These are phyloP conservation scores for Hansenula sp. DNA, from an alignment of 1,139 yeast species.

Conservation along the genomic window DNA sequence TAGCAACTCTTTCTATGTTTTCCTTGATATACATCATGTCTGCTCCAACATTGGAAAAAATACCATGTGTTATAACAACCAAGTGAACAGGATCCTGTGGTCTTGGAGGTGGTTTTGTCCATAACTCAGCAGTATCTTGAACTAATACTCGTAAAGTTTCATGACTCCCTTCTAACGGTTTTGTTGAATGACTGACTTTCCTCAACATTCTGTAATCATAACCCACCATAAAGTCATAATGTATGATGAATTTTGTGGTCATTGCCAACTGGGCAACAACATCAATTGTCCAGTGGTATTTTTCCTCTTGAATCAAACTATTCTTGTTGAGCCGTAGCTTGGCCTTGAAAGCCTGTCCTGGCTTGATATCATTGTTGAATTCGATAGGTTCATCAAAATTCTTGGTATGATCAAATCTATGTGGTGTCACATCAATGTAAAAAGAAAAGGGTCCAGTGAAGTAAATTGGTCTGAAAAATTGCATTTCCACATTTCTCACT, in stretches of 20 bases:
- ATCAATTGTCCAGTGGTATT: conserved; percentile 53
- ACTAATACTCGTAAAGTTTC: conserved; percentile 30
- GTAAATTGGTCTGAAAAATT: conserved; percentile 51
- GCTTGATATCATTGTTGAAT: conserved; percentile 40
- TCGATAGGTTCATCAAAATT: conserved; percentile 31
- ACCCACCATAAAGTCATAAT: conserved; percentile 25
- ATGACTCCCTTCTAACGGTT: not conserved
- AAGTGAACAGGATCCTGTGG: conserved; percentile 49
- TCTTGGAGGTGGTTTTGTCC: conserved; percentile 43
- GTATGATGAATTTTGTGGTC: conserved; percentile 32
- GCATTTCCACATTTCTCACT: conserved; percentile 47
- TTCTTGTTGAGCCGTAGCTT: conserved; percentile 41
- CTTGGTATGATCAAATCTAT: conserved; percentile 36
- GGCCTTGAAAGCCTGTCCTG: conserved; percentile 53
- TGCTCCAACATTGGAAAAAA: conserved; percentile 61
- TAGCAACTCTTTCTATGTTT: conserved; percentile 38
- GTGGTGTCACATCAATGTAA: conserved; percentile 57
- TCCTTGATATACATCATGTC: conserved; percentile 64
- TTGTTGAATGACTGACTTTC: conserved; percentile 3
- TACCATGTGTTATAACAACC: conserved; percentile 61
- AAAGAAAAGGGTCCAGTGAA: conserved; percentile 59
- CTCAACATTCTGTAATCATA: conserved; percentile 18
- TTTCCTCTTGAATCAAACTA: conserved; percentile 27
- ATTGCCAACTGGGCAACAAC: conserved; percentile 51
- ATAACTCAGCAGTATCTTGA: conserved; percentile 47